A percentile compares a stretch with the other conserved stretches of the same genome.
Conservation (phyloP, 257 asterid species). For the Anisodus tanguticus region DNA sequence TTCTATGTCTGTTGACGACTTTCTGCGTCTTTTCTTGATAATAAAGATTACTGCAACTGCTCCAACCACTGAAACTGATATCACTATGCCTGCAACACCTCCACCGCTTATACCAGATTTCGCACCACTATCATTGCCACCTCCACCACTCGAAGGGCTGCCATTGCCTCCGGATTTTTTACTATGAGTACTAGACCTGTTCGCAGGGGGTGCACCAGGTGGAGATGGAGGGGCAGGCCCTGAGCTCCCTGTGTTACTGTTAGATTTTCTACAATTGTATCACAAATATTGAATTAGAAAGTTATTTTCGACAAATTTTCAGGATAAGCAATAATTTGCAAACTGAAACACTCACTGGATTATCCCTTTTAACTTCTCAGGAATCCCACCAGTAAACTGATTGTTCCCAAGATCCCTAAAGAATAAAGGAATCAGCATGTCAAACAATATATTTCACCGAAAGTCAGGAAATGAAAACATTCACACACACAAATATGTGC, state of each 20-base stretch:
- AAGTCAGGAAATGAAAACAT: neutral
- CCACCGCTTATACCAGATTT: slow-evolving; percentile 80
- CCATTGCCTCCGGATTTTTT: slow-evolving; percentile 56
- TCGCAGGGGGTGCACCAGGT: slow-evolving; percentile 82
- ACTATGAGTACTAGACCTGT: slow-evolving; percentile 47
- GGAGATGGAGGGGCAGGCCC: slow-evolving; percentile 96
- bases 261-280: slow-evolving; percentile 49
- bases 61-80: slow-evolving; percentile 73
- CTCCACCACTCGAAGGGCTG: slow-evolving; percentile 41
- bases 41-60: slow-evolving; percentile 75
- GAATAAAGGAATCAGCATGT: slow-evolving; percentile 18
- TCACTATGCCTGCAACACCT: slow-evolving; percentile 81
- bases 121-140: slow-evolving; percentile 29
- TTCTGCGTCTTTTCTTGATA: slow-evolving; percentile 66
- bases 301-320: neutral
- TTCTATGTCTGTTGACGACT: slow-evolving; percentile 68
- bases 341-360: slow-evolving; percentile 55
- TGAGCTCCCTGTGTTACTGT: slow-evolving; percentile 65
- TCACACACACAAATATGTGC: neutral
- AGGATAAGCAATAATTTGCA: slow-evolving; percentile 7
- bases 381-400: slow-evolving; percentile 87
- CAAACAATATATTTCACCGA: neutral
- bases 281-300: slow-evolving; percentile 32
- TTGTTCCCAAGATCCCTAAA: slow-evolving; percentile 83
- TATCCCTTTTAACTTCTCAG: slow-evolving; percentile 68